These are phyloP conservation scores for Dipteronia sinensis DNA, from an alignment of 345 rosid species.

Conservation along the genomic window DNA sequence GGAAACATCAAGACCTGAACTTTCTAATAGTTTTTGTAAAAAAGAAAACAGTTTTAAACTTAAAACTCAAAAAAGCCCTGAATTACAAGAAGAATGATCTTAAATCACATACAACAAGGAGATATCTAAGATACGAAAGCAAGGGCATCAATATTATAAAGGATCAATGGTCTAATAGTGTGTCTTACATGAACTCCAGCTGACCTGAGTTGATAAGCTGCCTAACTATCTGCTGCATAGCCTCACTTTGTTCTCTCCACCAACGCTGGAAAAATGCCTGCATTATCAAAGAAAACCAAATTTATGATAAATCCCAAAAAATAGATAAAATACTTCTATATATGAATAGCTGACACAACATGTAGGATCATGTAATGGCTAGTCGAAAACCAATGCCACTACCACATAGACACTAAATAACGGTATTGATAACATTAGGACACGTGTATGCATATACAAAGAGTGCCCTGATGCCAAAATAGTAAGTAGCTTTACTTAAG, in stretches of 20 bases:
- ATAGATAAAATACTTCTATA: not conserved
- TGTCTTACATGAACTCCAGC: slow-evolving; percentile 79
- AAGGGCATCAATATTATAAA: not conserved
- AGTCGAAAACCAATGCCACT: slow-evolving; percentile 4
- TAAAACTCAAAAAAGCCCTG: not conserved
- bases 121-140: not conserved
- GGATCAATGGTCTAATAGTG: slow-evolving; percentile 3
- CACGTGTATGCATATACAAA: not conserved
- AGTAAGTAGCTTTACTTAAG: not conserved
- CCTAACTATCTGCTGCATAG: slow-evolving; percentile 55
- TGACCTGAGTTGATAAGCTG: slow-evolving; percentile 75
- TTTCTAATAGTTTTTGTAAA: not conserved
- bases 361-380: not conserved
- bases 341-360: not conserved
- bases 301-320: not conserved
- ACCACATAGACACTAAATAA: not conserved
- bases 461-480: not conserved
- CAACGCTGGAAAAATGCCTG: slow-evolving; percentile 98
- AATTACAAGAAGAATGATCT: not conserved
- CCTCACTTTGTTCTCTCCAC: slow-evolving; percentile 90
- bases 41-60: not conserved
- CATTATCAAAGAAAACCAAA: slow-evolving; percentile 25
- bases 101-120: not conserved
- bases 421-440: not conserved
- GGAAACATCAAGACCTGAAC: slow-evolving; percentile 4